Evolutionary conservation across 75 land plant species (phyloP).

Genomic region (Cupressus sempervirens): DNA sequence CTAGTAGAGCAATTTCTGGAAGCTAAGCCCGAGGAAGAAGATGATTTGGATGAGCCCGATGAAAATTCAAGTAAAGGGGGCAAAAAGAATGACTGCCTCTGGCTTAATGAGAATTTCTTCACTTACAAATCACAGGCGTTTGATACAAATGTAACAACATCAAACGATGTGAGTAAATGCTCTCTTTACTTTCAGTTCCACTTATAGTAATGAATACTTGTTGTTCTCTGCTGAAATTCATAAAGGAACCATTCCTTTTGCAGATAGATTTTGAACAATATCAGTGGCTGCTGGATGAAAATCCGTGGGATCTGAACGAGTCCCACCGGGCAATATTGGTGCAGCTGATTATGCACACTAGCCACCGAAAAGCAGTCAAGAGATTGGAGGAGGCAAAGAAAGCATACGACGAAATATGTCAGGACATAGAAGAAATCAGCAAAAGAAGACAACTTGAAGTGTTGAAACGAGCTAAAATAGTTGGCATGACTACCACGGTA

Average conservation of each 20-base stretch:
- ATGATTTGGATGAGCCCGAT: background rate
- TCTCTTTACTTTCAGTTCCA: background rate
- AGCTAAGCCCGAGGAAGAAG: conserved; percentile 13
- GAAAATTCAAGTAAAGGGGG: background rate
- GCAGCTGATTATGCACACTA: conserved; percentile 10
- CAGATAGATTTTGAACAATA: conserved; percentile 10
- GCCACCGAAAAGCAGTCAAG: conserved; percentile 8
- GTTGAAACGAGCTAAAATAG: conserved; percentile 20
- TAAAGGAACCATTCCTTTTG: background rate
- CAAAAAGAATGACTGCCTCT: background rate
- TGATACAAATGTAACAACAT: background rate
- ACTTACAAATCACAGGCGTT: background rate
- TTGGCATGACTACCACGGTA: conserved; percentile 36
- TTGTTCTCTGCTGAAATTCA: background rate
- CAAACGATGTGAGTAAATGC: background rate
- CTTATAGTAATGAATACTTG: background rate
- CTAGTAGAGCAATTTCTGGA: conserved; percentile 6
- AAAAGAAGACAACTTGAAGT: conserved; percentile 18
- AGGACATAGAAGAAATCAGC: conserved; percentile 14
- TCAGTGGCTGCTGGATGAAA: background rate
- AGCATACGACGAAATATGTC: conserved; percentile 14
- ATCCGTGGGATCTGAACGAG: conserved; percentile 13
- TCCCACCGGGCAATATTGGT: conserved; percentile 17
- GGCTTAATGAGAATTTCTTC: background rate
- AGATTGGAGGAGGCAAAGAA: conserved; percentile 10